These are phyloP conservation scores for Phaeosphaeriaceae sp. DNA, from an alignment of 2,329 filamentous ascomycete genomes.

Conservation along the genomic window DNA sequence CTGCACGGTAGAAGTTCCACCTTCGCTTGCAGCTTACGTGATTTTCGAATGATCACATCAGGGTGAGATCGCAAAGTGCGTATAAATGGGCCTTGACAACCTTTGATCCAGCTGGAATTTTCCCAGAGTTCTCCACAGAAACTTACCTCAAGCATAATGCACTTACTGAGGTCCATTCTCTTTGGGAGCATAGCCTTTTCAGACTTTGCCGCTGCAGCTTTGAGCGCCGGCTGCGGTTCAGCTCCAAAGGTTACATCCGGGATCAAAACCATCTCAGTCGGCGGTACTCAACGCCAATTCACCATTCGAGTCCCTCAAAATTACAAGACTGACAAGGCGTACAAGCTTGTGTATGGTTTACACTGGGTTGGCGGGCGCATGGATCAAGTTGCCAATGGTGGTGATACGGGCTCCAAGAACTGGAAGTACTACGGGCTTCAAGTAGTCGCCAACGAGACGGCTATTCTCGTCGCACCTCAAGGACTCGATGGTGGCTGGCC, in stretches of 20 bases:
- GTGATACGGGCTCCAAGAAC: slow-evolving; percentile 9
- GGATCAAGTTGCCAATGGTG: slow-evolving; percentile 42
- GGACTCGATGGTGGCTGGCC: slow-evolving; percentile 51
- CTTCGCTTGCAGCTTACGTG: not conserved
- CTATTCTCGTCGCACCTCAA: slow-evolving; percentile 55
- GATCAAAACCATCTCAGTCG: slow-evolving; percentile 39
- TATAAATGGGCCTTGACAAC: too few species aligned
- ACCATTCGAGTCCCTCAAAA: slow-evolving; percentile 50
- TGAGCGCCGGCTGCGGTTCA: slow-evolving; percentile 16
- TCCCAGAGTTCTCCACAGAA: too few species aligned
- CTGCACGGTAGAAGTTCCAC: not conserved
- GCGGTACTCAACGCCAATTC: slow-evolving; percentile 50
- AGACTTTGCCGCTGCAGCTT: not conserved
- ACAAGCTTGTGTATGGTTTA: slow-evolving; percentile 53
- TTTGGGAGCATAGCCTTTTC: not conserved
- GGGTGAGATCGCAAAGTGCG: too few species aligned
- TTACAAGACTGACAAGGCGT: slow-evolving; percentile 50
- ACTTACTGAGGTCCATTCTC: not conserved
- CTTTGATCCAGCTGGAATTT: too few species aligned
- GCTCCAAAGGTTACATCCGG: slow-evolving; percentile 15
- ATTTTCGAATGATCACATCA: too few species aligned
- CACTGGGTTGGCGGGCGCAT: slow-evolving; percentile 54
- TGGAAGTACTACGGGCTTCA: slow-evolving; percentile 51
- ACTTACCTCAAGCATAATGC: not conserved
- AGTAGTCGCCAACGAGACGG: slow-evolving; percentile 42